These are phyloP conservation scores for Kwoniella dendrophila DNA, from an alignment of 768 basidiomycete species.

Conservation along the genomic window DNA sequence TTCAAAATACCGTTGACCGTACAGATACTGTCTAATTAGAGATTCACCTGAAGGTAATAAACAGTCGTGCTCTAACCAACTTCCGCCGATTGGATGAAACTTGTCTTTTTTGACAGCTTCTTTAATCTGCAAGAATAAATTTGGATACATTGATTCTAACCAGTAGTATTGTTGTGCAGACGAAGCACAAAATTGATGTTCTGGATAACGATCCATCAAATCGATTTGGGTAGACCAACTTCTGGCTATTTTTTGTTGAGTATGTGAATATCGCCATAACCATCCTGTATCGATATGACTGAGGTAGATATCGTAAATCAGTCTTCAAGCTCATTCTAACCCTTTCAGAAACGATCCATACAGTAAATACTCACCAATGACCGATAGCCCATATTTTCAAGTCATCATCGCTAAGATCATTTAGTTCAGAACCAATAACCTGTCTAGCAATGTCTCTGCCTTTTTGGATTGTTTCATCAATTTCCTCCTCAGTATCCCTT, in stretches of 20 bases:
- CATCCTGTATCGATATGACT: conserved; percentile 79
- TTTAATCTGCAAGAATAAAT: conserved; percentile 75
- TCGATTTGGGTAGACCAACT: conserved; percentile 94
- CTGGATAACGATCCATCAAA: conserved; percentile 91
- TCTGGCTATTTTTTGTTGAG: conserved; percentile 94
- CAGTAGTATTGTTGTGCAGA: conserved; percentile 77
- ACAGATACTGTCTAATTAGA: conserved; percentile 81
- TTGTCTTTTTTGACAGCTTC: conserved; percentile 70
- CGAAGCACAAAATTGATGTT: conserved; percentile 74
- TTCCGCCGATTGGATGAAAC: conserved; percentile 81
- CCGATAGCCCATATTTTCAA: conserved; percentile 80
- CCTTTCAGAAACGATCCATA: neutral
- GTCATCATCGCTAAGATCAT: neutral
- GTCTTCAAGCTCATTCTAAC: too few species aligned
- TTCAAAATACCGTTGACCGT: conserved; percentile 83
- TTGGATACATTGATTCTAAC: conserved; percentile 83
- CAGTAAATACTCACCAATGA: conserved; percentile 42
- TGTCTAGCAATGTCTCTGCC: conserved; percentile 60
- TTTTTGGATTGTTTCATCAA: neutral
- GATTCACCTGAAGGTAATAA: conserved; percentile 95
- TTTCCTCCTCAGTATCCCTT: neutral
- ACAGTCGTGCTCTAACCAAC: conserved; percentile 69
- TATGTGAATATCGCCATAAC: conserved; percentile 90
- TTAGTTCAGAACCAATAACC: conserved; percentile 63
- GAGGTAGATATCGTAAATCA: neutral